Evolutionary conservation across 169 alveolate genomes (phyloP), one percentile per base, ranked within the genome.

Genomic region (Sarcocystis neurona): DNA sequence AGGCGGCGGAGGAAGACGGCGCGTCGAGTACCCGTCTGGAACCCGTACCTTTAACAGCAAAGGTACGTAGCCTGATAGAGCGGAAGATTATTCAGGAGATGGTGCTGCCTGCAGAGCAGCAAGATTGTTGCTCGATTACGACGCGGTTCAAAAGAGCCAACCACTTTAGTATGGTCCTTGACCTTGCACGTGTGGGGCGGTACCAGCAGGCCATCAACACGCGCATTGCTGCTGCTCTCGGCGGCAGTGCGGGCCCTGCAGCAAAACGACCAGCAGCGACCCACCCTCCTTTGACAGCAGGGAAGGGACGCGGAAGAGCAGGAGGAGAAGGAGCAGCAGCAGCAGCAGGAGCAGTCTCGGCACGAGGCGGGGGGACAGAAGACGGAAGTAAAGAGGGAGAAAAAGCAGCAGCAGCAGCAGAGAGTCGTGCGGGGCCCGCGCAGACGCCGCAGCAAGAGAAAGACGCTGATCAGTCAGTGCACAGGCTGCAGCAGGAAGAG

Each of bases 91-190:
- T 80, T 41, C 86, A 78, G 63, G 84, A 74, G 23, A 88, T 78
- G 88, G 86, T 88, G 34, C 46, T 37, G 77, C 88, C 88, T 27
- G 1, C 66, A 1, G 84, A 37, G 20, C 1, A 5, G 32, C 92
- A 56, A 18, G 43, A 88, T 10, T 50, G 82, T 63, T 43, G 44
- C 85, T 75, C 84, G 74, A 88, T 88, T 32, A 88, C 92, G 23
- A 63, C 88, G 4, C 92, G 92, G 72, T 88, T 88, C 72, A 80
- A 46, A 30, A 44, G 46, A 34, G 8, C 75, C 12, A 88, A 88
- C 53, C 92, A 88, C 66, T 75, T 53, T 15, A 58, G 88, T 41
- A 88, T 88, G 92, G 58, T 79, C 2, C 85, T 53, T 23, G 92
- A 88, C 70, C 32, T 74, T 23, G 70, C 77, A 46, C 39, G 92